These are phyloP conservation scores for Taxawa tesnikishii DNA, from an alignment of 2,329 filamentous ascomycete genomes.

Conservation along the genomic window DNA sequence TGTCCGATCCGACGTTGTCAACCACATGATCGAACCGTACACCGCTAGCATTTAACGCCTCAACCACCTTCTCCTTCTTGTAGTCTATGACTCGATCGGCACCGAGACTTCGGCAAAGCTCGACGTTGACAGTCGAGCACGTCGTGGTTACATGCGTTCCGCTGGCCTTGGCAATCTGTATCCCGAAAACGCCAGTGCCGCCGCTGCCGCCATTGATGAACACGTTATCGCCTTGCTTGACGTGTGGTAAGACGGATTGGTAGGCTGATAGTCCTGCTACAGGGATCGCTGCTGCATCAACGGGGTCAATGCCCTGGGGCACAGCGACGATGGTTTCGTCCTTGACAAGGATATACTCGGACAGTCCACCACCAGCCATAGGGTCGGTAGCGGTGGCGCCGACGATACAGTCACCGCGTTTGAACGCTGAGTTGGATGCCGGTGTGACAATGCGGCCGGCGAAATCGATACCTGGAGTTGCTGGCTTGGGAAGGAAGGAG, in stretches of 20 bases:
- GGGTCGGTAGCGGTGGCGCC: constrained; percentile 17
- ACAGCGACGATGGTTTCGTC: constrained; percentile 16
- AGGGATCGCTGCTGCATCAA: constrained; percentile 24
- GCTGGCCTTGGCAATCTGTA: constrained; percentile 51
- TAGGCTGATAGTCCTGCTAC: constrained; percentile 27
- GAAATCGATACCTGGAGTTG: constrained; percentile 39
- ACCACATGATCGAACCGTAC: constrained; percentile 39
- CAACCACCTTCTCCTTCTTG: constrained; percentile 34
- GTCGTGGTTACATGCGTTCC: constrained; percentile 47
- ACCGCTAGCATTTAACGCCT: constrained; percentile 33
- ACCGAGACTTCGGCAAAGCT: constrained; percentile 45
- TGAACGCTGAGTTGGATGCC: constrained; percentile 15
- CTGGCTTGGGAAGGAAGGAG: constrained; percentile 24
- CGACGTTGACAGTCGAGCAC: constrained; percentile 46
- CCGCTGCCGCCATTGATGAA: constrained; percentile 56
- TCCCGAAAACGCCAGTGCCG: constrained; percentile 46
- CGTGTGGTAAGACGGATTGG: constrained; percentile 21
- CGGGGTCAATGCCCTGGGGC: constrained; percentile 19
- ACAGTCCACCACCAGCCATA: constrained; percentile 22
- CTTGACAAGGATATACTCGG: constrained; percentile 20
- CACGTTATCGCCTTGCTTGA: constrained; percentile 36
- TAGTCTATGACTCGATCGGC: constrained; percentile 56
- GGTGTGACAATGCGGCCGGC: constrained; percentile 33
- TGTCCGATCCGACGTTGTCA: constrained; percentile 44
- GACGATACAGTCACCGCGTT: constrained; percentile 27